phyloP scores from a whole-genome alignment of 2,329 filamentous ascomycete genomes.

The Trichoderma oligosporum region DNA sequence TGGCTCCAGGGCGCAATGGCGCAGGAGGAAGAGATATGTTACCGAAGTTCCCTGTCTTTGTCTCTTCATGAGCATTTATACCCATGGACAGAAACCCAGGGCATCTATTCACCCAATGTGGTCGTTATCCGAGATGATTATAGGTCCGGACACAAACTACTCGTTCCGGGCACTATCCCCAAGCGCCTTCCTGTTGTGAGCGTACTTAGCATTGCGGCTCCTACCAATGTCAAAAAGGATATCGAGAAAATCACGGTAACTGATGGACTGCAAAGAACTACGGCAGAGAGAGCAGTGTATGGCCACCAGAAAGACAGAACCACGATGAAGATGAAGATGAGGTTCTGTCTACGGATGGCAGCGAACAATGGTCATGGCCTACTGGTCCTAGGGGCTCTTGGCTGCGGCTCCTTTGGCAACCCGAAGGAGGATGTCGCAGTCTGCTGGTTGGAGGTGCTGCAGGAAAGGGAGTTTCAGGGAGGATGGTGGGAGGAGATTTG shows the following conservation, averaged over 20 bases:
- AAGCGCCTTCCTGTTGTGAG: conserved; percentile 49
- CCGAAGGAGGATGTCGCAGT: conserved; percentile 58
- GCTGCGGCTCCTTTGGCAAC: conserved; percentile 64
- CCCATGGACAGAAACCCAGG: conserved; percentile 47
- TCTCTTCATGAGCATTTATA: conserved; percentile 50
- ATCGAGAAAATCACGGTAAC: conserved; percentile 21
- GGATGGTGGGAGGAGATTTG: conserved; percentile 61
- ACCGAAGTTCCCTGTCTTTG: conserved; percentile 53
- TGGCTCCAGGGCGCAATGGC: conserved; percentile 59
- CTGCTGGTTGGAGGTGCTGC: conserved; percentile 60
- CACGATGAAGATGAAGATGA: conserved; percentile 60
- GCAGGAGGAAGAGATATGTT: conserved; percentile 68
- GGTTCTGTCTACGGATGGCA: conserved; percentile 56
- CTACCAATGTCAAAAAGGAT: conserved; percentile 39
- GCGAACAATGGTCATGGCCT: conserved; percentile 52
- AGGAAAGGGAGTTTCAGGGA: conserved; percentile 57
- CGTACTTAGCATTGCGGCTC: conserved; percentile 58
- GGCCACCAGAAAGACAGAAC: conserved; percentile 42
- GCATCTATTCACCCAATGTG: conserved; percentile 58
- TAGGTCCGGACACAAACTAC: conserved; percentile 43
- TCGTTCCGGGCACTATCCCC: conserved; percentile 34
- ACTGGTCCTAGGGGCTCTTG: conserved; percentile 64
- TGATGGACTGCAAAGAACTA: conserved; percentile 15
- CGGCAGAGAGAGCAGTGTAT: conserved; percentile 37
- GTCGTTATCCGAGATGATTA: conserved; percentile 54